Evolutionary conservation across 116 monocot species (phyloP), one percentile per base, ranked within the genome.

Genomic region (Iris pallida): DNA sequence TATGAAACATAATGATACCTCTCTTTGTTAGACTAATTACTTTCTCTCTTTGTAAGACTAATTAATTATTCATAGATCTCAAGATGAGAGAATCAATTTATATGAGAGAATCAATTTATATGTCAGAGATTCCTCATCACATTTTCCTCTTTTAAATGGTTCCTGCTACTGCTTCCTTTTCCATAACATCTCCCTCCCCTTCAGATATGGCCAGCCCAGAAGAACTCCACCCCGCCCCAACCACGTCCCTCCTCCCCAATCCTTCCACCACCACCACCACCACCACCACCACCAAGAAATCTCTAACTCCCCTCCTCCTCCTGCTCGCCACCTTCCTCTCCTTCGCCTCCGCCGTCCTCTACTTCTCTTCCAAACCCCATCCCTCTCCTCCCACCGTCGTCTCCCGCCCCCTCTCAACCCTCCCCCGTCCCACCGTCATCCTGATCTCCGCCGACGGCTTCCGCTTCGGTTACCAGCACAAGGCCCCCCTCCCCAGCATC

Each of bases 401-500:
- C 57, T 42, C 77, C 7, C 64, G 71, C 43, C 2, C 71, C 18
- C 69, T 72, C 12, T 47, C 78, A 60, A 59, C 45, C 47, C 81
- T 86, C 42, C 12, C 53, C 42, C 68, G 67, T 49, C 86, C 88
- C 10, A 65, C 75, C 11, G 82, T 93, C 46, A 44, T 93, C 82
- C 59, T 93, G 11, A 43, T 93, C 64, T 88, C 89, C 78, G 69
- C 83, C 87, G 15, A 74, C 74, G 30, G 83, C 45, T 88, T 88
- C 69, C 80, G 83, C 48, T 84, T 76, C 54, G 81, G 84, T 45
- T 88, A 88, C 78, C 81, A 88, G 7, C 53, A 65, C 46, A 62
- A 41, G 42, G 15, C 43, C 11, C 5, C 18, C 7, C 6, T 5
- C 41, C 6, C 30, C 7, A 7, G 46, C 41, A 52, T 17, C 49